Base-by-base conservation (phyloP, 169 alveolate genomes). In the Cryptosporidium baileyi region DNA sequence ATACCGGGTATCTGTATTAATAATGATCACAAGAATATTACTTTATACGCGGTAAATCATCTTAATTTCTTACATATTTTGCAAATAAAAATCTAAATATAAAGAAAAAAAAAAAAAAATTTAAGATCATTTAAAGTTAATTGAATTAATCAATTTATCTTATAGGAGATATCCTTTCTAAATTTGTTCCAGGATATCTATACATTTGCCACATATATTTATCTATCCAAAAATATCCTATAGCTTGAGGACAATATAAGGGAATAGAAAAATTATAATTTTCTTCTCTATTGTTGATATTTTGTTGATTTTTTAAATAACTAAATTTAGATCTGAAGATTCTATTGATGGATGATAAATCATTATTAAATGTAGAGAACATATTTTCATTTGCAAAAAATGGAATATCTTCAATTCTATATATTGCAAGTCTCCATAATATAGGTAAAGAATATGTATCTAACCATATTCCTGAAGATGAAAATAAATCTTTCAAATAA, bases 131-230 rank as follows among this genome's bases (percentile, higher is more conserved):
- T 19, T 7, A 15, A 57, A 57, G 1, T 22, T 0, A 1, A 57
- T 0, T 1, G 4, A 11, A 5, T 19, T 30, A 3, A 1, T 57
- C 0, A 57, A 3, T 4, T 57, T 57, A 5, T 13, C 63, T 26
- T 30, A 65, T 65, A 65, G 81, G 81, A 26, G 44, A n/a, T 28
- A 65, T 65, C 13, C 2, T 36, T n/a, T 65, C 63, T 32, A 47
- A 47, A 28, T 65, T 49, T 17, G 81, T 45, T 5, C 81, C 81
- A 30, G 81, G 63, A 47, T 30, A 49, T 65, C 81, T 65, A n/a
- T 65, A 65, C 81, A 65, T 65, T 65, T 65, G 81, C 81, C 81
- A 65, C 81, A 65, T 43, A 32, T 44, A 65, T 51, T 65, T 65
- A 44, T 65, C 81, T 34, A 65, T 65, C 81, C 81, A 65, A 30